These are phyloP conservation scores for Rosa persica DNA, from an alignment of 306 rosid species.

Conservation along the genomic window DNA sequence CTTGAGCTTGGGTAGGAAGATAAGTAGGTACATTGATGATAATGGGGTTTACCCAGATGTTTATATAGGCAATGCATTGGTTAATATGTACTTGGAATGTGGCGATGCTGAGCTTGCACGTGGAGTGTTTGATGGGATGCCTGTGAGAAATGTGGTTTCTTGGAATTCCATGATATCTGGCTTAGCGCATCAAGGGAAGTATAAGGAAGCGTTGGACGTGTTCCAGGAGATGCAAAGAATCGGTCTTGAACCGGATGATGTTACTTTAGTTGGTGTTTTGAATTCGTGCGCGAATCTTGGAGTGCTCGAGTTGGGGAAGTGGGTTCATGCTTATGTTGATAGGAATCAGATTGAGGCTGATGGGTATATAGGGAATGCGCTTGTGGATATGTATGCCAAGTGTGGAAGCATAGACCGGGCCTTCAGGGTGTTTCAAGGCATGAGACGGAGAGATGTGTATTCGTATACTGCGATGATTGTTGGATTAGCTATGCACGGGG, in stretches of 20 bases:
- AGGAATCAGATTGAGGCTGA: constrained; percentile 31
- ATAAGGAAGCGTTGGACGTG: constrained; percentile 31
- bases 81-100: constrained; percentile 43
- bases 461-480: constrained; percentile 41
- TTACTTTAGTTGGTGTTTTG: constrained; percentile 41
- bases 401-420: constrained; percentile 46
- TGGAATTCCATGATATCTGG: constrained; percentile 46
- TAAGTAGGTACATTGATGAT: constrained; percentile 24
- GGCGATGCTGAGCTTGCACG: constrained; percentile 23
- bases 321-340: constrained; percentile 43
- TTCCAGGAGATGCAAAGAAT: constrained; percentile 36
- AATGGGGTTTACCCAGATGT: constrained; percentile 28
- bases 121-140: constrained; percentile 31
- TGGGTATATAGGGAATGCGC: constrained; percentile 43
- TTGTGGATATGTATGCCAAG: constrained; percentile 48
- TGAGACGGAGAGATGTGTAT: constrained; percentile 39
- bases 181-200: constrained; percentile 33
- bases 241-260: constrained; percentile 37
- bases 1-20: constrained; percentile 37
- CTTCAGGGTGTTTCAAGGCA: constrained; percentile 29
- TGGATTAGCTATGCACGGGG: constrained; percentile 47
- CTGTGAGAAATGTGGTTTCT: constrained; percentile 34
- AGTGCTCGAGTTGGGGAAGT: constrained; percentile 41
- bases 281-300: constrained; percentile 46
- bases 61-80: constrained; percentile 41